Evolutionary conservation across 2,329 filamentous ascomycete species (phyloP).

Genomic region (Cercospora beticola): DNA sequence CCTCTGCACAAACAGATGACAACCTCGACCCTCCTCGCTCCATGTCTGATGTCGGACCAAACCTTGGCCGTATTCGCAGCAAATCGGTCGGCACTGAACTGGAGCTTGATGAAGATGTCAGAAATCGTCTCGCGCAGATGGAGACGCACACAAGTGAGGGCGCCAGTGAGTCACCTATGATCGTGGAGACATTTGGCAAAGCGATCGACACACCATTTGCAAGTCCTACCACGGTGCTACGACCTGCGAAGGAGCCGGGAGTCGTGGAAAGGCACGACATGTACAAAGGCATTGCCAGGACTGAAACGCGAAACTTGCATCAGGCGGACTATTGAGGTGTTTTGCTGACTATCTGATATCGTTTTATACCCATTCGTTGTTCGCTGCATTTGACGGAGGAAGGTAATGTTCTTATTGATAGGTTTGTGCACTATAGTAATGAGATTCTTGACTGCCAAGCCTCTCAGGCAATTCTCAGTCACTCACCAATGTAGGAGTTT

Average conservation of each 20-base stretch:
- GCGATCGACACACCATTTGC: conserved; percentile 32
- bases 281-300: conserved; percentile 38
- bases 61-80: conserved; percentile 21
- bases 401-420: neutral
- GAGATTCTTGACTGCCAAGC: neutral
- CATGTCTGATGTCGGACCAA: conserved; percentile 32
- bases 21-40: conserved; percentile 30
- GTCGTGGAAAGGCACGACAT: conserved; percentile 47
- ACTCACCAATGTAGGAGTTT: neutral
- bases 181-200: conserved; percentile 10
- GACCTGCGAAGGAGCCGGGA: conserved; percentile 34
- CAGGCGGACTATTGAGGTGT: conserved; percentile 23
- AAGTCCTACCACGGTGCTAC: conserved; percentile 23
- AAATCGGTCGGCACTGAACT: conserved; percentile 27
- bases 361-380: conserved; percentile 3
- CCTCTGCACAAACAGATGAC: conserved; percentile 18
- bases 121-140: conserved; percentile 23
- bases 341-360: neutral
- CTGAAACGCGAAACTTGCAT: conserved; percentile 42
- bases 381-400: neutral
- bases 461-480: neutral
- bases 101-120: conserved; percentile 18
- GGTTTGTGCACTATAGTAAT: neutral
- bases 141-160: conserved; percentile 19
- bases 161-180: neutral